These are phyloP conservation scores for Amanita thiersii DNA, from an alignment of 768 basidiomycete species.

Conservation along the genomic window DNA sequence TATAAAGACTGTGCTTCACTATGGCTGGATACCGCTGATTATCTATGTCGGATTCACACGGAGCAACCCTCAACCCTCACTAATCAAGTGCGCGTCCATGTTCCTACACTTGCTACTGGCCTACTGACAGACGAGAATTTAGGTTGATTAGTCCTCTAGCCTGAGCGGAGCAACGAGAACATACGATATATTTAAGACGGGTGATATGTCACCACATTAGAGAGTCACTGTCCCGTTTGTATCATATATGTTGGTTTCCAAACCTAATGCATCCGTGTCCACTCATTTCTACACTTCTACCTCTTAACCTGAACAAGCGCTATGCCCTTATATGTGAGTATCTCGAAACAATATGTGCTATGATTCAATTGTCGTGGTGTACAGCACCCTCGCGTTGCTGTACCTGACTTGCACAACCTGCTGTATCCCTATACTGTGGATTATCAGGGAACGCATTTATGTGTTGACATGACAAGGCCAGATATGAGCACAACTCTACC, in stretches of 20 bases:
- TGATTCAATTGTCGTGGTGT: slow-evolving; percentile 10
- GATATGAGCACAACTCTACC: slow-evolving; percentile 56
- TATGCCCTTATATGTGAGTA: slow-evolving; percentile 1
- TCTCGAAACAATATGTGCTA: neutral
- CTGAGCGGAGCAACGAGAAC: slow-evolving; percentile 30
- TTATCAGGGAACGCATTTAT: slow-evolving; percentile 27
- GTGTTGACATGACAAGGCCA: slow-evolving; percentile 79
- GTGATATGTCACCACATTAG: no score
- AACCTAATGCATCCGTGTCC: slow-evolving; percentile 2
- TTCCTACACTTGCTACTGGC: neutral
- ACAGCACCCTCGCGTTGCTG: slow-evolving; percentile 3
- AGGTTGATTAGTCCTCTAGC: slow-evolving; percentile 94
- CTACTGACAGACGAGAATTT: slow-evolving; percentile 4
- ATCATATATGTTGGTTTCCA: slow-evolving; percentile 6
- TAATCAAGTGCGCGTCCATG: slow-evolving; percentile 82
- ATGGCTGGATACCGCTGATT: slow-evolving; percentile 94
- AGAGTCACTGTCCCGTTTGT: no score
- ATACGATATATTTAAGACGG: no score
- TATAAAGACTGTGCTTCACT: slow-evolving; percentile 78
- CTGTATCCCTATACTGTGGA: slow-evolving; percentile 50
- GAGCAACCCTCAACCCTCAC: slow-evolving; percentile 88
- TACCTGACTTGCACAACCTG: slow-evolving; percentile 14
- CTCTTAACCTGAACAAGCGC: neutral
- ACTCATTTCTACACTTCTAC: neutral
- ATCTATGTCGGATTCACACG: slow-evolving; percentile 92